Percentiles rank a stretch among this genome's conserved stretches.
Evolutionary conservation across 2,329 filamentous ascomycete species (phyloP).

Genomic region (Pseudophaeomoniella oleicola): DNA sequence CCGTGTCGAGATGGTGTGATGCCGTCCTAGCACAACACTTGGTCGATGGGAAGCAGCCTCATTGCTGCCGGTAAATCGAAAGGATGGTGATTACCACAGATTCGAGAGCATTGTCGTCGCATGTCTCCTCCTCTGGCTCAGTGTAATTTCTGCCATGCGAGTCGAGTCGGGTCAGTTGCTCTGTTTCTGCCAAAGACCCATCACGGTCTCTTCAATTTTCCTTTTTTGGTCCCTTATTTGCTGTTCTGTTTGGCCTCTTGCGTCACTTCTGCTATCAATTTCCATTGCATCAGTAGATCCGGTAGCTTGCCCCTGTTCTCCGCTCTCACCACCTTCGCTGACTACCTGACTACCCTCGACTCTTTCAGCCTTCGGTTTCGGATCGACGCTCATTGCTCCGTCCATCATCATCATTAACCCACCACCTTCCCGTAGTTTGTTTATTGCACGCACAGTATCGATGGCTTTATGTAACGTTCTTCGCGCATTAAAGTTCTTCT

Average conservation of each 20-base stretch:
- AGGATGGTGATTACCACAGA: too few species aligned
- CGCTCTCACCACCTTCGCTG: slow-evolving; percentile 17
- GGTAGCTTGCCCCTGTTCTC: slow-evolving; percentile 1
- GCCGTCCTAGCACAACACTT: too few species aligned
- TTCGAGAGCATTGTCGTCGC: too few species aligned
- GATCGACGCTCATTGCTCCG: slow-evolving; percentile 42
- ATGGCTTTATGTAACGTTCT: slow-evolving; percentile 53
- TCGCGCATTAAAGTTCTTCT: slow-evolving; percentile 57
- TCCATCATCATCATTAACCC: slow-evolving; percentile 44
- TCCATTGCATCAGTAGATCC: slow-evolving; percentile 29
- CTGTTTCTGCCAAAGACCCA: slow-evolving; percentile 43
- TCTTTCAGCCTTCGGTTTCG: slow-evolving; percentile 32
- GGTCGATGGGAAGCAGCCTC: too few species aligned
- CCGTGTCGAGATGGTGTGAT: too few species aligned
- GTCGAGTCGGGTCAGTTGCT: too few species aligned
- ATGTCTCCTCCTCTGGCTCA: too few species aligned
- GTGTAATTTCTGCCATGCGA: too few species aligned
- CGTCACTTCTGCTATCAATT: slow-evolving; percentile 44
- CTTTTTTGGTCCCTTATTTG: slow-evolving; percentile 48
- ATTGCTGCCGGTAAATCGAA: too few species aligned
- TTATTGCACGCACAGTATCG: slow-evolving; percentile 53
- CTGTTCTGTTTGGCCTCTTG: slow-evolving; percentile 45
- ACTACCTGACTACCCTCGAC: slow-evolving; percentile 28
- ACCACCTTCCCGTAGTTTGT: slow-evolving; percentile 48
- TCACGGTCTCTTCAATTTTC: slow-evolving; percentile 42